Evolutionary conservation across 148 eudicot species (phyloP).

Genomic region (Agrostemma githago): DNA sequence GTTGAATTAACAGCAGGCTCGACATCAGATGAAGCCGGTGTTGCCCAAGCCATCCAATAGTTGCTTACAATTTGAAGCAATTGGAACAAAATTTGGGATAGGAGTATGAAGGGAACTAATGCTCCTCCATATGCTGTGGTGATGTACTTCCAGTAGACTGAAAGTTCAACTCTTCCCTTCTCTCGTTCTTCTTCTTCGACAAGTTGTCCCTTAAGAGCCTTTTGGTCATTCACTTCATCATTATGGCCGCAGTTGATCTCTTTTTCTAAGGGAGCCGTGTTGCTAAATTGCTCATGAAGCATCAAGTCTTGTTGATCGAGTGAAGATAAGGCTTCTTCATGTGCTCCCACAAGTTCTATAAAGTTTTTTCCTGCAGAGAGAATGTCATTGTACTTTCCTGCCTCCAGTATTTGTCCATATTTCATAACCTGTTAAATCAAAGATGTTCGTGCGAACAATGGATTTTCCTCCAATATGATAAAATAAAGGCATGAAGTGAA

Average conservation of each 20-base stretch:
- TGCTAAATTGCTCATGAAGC: background rate
- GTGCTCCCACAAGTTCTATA: conserved; percentile 45
- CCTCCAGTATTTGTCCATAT: conserved; percentile 41
- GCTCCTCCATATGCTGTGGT: conserved; percentile 41
- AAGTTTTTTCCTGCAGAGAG: conserved; percentile 43
- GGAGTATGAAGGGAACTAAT: conserved; percentile 34
- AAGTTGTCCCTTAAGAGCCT: conserved; percentile 28
- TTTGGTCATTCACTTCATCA: conserved; percentile 15
- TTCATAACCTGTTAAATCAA: conserved; percentile 38
- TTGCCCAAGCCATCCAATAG: conserved; percentile 85
- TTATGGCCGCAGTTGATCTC: conserved; percentile 13
- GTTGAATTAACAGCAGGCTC: conserved; percentile 33
- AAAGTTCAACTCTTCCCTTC: conserved; percentile 54
- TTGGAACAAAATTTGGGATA: conserved; percentile 43
- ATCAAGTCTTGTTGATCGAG: conserved; percentile 16
- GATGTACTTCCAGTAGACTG: conserved; percentile 40
- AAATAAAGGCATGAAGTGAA: background rate
- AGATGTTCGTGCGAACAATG: background rate
- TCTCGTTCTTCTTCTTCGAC: conserved; percentile 46
- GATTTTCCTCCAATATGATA: background rate
- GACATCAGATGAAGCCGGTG: conserved; percentile 46
- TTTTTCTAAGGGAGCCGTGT: conserved; percentile 13
- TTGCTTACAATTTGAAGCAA: conserved; percentile 55
- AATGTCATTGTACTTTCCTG: conserved; percentile 50
- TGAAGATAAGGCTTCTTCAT: conserved; percentile 30